Percentiles rank a stretch among this genome's conserved stretches.
Conservation (phyloP, 257 asterid species). For the Solanum clarkiae region DNA sequence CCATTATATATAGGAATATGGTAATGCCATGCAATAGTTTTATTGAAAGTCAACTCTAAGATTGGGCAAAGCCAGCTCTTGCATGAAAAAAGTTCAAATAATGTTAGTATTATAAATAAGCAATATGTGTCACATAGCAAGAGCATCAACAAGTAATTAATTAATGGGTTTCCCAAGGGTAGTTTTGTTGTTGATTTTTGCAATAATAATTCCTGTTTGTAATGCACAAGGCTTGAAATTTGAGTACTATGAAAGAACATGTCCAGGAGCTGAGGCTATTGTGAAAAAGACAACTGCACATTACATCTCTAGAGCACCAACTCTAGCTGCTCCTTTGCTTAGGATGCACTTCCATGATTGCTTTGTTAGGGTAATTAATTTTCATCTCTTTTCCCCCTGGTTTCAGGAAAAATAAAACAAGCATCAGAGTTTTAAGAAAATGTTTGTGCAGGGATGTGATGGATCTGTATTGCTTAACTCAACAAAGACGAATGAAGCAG, state of each 20-base stretch:
- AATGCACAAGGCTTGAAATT: constrained; percentile 1
- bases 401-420: too few relatives aligned
- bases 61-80: not conserved
- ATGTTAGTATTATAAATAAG: not conserved
- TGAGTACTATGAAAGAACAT: not conserved
- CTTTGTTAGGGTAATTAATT: constrained; percentile 21
- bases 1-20: not conserved
- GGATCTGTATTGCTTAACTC: constrained; percentile 28
- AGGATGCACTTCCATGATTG: constrained; percentile 48
- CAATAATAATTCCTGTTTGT: not conserved
- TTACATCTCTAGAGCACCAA: constrained; percentile 2
- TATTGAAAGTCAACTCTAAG: not conserved
- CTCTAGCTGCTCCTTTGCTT: constrained; percentile 2
- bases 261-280: not conserved
- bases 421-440: too few relatives aligned
- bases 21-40: not conserved
- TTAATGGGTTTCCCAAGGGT: not conserved
- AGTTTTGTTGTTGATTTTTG: not conserved
- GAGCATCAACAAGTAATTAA: not conserved
- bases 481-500: constrained; percentile 31
- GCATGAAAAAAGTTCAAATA: not conserved
- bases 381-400: not conserved
- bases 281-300: not conserved
- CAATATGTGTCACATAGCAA: not conserved
- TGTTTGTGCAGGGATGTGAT: constrained; percentile 29